These are phyloP conservation scores for Cucumis sativus DNA, from an alignment of 306 rosid genomes.

Conservation along the genomic window DNA sequence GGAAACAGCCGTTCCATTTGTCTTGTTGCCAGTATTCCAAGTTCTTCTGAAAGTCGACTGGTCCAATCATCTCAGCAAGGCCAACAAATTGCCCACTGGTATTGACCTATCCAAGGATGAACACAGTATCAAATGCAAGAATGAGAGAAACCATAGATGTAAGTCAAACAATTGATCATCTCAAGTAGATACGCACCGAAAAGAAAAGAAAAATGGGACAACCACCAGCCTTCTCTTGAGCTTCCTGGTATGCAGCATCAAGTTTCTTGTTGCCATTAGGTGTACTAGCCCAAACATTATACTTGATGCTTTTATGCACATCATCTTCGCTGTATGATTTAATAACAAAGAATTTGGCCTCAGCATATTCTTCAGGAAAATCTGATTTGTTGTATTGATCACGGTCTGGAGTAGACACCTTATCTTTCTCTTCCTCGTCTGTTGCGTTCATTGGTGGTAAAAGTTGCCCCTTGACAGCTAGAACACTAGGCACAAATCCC, in stretches of 20 bases:
- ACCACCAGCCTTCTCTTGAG: constrained; percentile 68
- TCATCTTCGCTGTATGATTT: constrained; percentile 97
- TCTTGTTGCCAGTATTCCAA: constrained; percentile 99
- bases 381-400: constrained; percentile 59
- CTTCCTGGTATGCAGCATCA: constrained; percentile 86
- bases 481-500: constrained; percentile 36
- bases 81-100: constrained; percentile 98
- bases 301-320: constrained; percentile 91
- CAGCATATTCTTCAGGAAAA: constrained; percentile 51
- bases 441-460: constrained; percentile 29
- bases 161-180: background rate
- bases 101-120: constrained; percentile 45
- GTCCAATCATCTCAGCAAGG: constrained; percentile 88
- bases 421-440: constrained; percentile 57
- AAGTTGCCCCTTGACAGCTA: constrained; percentile 61
- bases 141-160: background rate
- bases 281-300: constrained; percentile 95
- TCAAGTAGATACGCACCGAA: constrained; percentile 37
- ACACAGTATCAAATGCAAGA: background rate
- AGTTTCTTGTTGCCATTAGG: constrained; percentile 97
- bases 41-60: constrained; percentile 81
- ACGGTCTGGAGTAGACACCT: constrained; percentile 35
- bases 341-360: constrained; percentile 69
- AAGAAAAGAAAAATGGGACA: constrained; percentile 72
- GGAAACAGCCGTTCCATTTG: constrained; percentile 96